Percentiles rank a stretch among this genome's conserved stretches.
These are phyloP conservation scores for Sarcocystis neurona DNA, from an alignment of 169 alveolate species.

Conservation along the genomic window DNA sequence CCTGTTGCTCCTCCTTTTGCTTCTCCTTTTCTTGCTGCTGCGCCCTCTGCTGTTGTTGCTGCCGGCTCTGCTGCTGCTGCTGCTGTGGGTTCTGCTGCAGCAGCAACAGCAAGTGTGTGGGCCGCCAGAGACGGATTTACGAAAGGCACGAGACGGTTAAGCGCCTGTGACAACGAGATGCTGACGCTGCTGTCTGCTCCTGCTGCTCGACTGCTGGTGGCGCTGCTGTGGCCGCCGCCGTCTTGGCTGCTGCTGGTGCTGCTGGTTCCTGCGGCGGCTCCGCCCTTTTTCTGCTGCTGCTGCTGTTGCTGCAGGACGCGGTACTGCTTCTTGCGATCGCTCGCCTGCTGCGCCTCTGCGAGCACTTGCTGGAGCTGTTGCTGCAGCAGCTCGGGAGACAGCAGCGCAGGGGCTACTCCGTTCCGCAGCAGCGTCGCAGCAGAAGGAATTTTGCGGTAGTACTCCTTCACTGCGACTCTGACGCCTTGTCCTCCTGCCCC, in stretches of 20 bases:
- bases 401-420: background rate
- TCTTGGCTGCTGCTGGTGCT: background rate
- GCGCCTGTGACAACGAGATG: slow-evolving; percentile 46
- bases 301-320: slow-evolving; percentile 1
- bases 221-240: background rate
- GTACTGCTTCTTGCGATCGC: background rate
- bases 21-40: no score
- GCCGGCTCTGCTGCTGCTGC: no score
- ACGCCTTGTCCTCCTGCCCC: slow-evolving; percentile 1
- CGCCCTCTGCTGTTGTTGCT: no score
- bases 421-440: slow-evolving; percentile 19
- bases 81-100: no score
- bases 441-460: background rate
- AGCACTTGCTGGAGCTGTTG: background rate
- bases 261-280: background rate
- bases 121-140: slow-evolving; percentile 62
- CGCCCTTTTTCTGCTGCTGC: background rate
- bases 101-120: slow-evolving; percentile 40
- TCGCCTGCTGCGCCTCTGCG: background rate
- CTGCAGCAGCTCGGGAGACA: slow-evolving; percentile 13
- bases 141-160: slow-evolving; percentile 65
- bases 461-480: slow-evolving; percentile 28
- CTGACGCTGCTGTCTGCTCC: slow-evolving; percentile 37
- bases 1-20: slow-evolving; percentile 7
- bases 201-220: background rate